Conservation (phyloP, 2,329 filamentous ascomycete species). For the Cladosporium austrohemisphaericum region DNA sequence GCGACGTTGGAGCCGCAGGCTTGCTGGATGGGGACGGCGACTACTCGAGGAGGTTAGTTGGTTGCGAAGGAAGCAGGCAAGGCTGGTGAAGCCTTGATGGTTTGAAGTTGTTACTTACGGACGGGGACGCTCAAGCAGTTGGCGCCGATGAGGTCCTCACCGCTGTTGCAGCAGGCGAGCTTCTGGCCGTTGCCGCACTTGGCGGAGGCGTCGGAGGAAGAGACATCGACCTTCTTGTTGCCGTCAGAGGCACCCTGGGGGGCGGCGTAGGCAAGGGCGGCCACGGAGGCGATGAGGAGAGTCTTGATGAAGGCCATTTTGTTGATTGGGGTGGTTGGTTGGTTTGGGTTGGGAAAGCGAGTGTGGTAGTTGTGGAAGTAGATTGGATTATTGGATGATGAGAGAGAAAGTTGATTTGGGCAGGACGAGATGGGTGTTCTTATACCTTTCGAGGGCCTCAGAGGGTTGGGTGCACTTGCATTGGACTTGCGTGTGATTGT, state of each 20-base stretch:
- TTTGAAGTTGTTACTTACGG: background rate
- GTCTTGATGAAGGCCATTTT: conserved; percentile 8
- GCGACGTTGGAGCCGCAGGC: conserved; percentile 15
- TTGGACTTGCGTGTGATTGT: conserved; percentile 7
- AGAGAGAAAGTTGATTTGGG: conserved; percentile 1
- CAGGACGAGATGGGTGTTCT: conserved; percentile 1
- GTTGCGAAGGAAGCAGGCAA: background rate
- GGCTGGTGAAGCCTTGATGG: background rate
- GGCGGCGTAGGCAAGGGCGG: background rate
- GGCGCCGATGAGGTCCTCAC: conserved; percentile 3
- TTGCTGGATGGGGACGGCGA: conserved; percentile 13
- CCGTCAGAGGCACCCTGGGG: background rate
- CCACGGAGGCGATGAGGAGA: conserved; percentile 8
- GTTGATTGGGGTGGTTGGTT: background rate
- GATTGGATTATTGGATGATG: conserved; percentile 12
- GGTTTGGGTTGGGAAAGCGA: too few relatives aligned
- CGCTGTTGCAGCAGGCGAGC: conserved; percentile 5
- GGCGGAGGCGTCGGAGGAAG: background rate
- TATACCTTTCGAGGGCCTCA: background rate
- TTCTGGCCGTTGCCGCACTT: conserved; percentile 5
- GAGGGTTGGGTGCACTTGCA: too few relatives aligned
- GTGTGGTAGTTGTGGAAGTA: conserved; percentile 2
- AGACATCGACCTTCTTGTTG: background rate
- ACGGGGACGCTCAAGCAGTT: conserved; percentile 5
- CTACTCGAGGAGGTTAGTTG: background rate